Conservation (phyloP, 1,284 basidiomycete genomes). For the Ceratobasidium sp. region DNA sequence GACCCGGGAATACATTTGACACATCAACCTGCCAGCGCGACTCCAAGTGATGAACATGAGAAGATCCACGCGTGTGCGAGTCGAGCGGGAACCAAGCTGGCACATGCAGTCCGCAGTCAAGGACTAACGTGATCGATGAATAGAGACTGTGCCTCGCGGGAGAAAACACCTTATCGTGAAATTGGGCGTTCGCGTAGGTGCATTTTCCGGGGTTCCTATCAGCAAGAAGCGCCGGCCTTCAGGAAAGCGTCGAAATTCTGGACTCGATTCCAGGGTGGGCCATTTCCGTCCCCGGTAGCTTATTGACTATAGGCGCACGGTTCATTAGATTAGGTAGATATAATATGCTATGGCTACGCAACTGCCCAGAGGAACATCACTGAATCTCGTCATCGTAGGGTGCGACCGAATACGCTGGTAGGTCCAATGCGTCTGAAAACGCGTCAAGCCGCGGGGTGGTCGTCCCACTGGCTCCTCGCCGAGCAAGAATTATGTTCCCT, state of each 20-base stretch:
- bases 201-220: not conserved
- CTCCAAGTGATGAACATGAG: slow-evolving; percentile 15
- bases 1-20: slow-evolving; percentile 12
- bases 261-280: not conserved
- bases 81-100: slow-evolving; percentile 1
- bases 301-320: not conserved
- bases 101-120: slow-evolving; percentile 39
- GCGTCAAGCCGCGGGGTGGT: slow-evolving; percentile 3
- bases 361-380: not conserved
- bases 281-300: not conserved
- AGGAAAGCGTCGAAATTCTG: slow-evolving; percentile 8
- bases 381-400: slow-evolving; percentile 16
- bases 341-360: not conserved
- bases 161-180: slow-evolving; percentile 21
- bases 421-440: slow-evolving; percentile 33
- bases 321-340: not conserved
- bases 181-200: slow-evolving; percentile 8
- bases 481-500: slow-evolving; percentile 29
- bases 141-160: slow-evolving; percentile 8
- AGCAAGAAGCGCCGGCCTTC: not conserved
- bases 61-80: slow-evolving; percentile 37
- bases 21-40: slow-evolving; percentile 29
- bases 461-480: slow-evolving; percentile 14
- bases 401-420: slow-evolving; percentile 33
- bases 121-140: slow-evolving; percentile 21